phyloP scores from a whole-genome alignment of 2,329 filamentous ascomycete species.

The Didymella sp. region DNA sequence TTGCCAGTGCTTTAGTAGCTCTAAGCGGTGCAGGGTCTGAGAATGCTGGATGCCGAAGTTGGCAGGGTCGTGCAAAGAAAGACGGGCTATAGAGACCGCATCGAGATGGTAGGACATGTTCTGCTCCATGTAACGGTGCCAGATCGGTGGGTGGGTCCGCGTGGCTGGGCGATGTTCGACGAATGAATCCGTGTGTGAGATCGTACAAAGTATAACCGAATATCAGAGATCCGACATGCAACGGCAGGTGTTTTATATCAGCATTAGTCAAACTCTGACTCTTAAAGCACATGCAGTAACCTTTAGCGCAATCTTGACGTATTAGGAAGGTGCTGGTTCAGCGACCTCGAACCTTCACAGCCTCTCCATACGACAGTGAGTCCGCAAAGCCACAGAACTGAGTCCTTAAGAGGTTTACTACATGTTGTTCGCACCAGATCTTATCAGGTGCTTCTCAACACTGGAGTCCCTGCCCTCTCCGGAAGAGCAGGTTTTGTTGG shows the following conservation, averaged over 20 bases:
- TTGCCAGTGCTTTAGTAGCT: conserved; percentile 31
- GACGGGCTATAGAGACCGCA: conserved; percentile 22
- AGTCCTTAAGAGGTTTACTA: background rate
- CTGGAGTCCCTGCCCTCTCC: no score
- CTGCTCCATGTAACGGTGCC: background rate
- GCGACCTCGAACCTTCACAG: background rate
- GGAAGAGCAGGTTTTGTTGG: no score
- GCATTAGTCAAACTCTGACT: no score
- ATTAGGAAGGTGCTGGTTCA: background rate
- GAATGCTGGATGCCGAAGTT: conserved; percentile 28
- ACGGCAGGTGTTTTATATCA: background rate
- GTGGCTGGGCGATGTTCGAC: background rate
- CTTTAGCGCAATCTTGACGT: background rate
- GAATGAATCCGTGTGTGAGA: background rate
- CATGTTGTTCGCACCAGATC: no score
- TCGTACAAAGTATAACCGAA: no score
- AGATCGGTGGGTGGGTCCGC: background rate
- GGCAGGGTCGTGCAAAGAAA: conserved; percentile 28
- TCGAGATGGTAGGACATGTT: conserved; percentile 25
- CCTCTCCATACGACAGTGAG: background rate
- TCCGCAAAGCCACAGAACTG: background rate
- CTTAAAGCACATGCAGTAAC: background rate
- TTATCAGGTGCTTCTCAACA: no score
- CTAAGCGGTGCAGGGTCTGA: conserved; percentile 34
- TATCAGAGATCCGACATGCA: background rate